Evolutionary conservation across 1,284 basidiomycete species (phyloP).

Genomic region (Tylopilus microsporus): DNA sequence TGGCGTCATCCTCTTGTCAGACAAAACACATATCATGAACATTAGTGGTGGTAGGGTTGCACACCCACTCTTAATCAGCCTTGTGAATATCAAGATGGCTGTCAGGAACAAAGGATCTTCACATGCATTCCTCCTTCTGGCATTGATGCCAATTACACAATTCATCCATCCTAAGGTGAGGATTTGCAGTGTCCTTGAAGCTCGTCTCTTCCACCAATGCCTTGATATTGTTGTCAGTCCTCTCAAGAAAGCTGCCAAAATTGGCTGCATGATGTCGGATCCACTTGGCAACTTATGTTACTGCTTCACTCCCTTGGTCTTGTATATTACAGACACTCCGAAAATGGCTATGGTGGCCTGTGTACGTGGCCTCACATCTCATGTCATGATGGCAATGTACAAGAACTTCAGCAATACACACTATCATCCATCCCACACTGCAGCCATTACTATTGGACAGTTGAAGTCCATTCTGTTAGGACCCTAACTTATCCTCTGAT

Average conservation of each 20-base stretch:
- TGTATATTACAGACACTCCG: slow-evolving; percentile 4
- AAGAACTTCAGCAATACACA: slow-evolving; percentile 6
- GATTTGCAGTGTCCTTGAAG: neutral
- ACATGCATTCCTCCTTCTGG: slow-evolving; percentile 29
- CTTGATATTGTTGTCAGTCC: slow-evolving; percentile 30
- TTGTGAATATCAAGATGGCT: slow-evolving; percentile 33
- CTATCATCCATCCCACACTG: slow-evolving; percentile 21
- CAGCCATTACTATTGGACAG: slow-evolving; percentile 17
- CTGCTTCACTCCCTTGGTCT: slow-evolving; percentile 3
- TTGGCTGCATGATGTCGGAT: slow-evolving; percentile 29
- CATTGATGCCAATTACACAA: slow-evolving; percentile 30
- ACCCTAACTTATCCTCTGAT: too few relatives aligned
- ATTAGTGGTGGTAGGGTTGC: slow-evolving; percentile 9
- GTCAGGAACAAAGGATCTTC: slow-evolving; percentile 29
- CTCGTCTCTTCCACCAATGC: slow-evolving; percentile 28
- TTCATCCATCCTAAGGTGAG: slow-evolving; percentile 12
- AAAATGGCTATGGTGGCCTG: slow-evolving; percentile 8
- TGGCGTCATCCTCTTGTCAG: slow-evolving; percentile 26
- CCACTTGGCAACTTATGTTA: slow-evolving; percentile 15
- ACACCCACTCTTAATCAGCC: slow-evolving; percentile 33
- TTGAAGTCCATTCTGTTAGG: slow-evolving; percentile 9
- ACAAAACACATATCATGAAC: slow-evolving; percentile 35
- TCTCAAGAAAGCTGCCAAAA: slow-evolving; percentile 27
- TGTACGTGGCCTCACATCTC: neutral
- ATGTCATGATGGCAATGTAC: slow-evolving; percentile 2